A percentile compares a stretch with the other conserved stretches of the same genome.
Evolutionary conservation across 441 rosid species (phyloP).

Genomic region (Brassica hybrid): DNA sequence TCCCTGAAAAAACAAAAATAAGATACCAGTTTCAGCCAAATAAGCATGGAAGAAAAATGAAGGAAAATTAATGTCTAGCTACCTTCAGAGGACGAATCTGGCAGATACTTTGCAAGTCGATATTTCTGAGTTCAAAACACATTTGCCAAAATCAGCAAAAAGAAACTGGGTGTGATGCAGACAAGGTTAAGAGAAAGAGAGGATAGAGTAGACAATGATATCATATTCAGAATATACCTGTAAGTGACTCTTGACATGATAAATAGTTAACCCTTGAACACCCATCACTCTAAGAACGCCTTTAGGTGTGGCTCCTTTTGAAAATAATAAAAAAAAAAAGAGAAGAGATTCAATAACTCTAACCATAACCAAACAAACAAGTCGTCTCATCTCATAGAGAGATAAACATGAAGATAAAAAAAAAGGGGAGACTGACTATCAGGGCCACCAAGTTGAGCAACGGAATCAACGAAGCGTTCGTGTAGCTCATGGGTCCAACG

Average conservation of each 20-base stretch:
- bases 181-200: no score
- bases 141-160: neutral
- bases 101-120: constrained; percentile 96
- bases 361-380: constrained; percentile 15
- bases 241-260: constrained; percentile 98
- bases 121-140: constrained; percentile 65
- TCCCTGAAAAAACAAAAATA: constrained; percentile 53
- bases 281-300: constrained; percentile 99
- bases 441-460: constrained; percentile 83
- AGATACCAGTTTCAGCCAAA: constrained; percentile 27
- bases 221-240: constrained; percentile 57
- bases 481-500: constrained; percentile 88
- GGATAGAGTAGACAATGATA: neutral
- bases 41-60: constrained; percentile 15
- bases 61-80: constrained; percentile 27
- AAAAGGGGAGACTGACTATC: constrained; percentile 59
- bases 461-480: constrained; percentile 82
- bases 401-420: neutral
- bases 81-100: constrained; percentile 95
- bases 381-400: no score
- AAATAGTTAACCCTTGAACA: constrained; percentile 93
- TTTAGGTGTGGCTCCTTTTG: constrained; percentile 94
- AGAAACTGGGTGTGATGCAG: neutral
- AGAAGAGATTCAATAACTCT: neutral
- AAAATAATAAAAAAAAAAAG: neutral